Conservation (phyloP, 2,329 filamentous ascomycete species). For the Chaetomiaceae sp. region DNA sequence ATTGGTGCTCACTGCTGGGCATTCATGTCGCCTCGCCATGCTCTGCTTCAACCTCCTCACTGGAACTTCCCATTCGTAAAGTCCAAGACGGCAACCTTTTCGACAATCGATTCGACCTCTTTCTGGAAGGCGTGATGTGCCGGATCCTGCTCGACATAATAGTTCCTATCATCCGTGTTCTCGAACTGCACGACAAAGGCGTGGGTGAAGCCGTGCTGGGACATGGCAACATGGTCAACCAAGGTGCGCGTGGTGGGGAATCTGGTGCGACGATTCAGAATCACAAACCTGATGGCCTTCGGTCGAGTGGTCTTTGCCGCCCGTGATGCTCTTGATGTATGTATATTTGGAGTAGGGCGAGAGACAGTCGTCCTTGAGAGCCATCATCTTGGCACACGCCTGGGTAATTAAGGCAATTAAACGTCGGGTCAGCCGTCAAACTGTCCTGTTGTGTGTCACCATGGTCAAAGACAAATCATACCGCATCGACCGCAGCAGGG, state of each 20-base stretch:
- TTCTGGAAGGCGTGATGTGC: conserved; percentile 36
- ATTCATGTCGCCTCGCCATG: too few species aligned
- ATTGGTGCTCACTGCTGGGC: too few species aligned
- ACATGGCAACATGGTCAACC: not conserved
- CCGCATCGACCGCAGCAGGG: conserved; percentile 11
- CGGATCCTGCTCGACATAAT: conserved; percentile 38
- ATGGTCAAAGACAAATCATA: not conserved
- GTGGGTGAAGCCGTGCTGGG: conserved; percentile 38
- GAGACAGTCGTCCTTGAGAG: conserved; percentile 53
- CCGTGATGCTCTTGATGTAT: conserved; percentile 55
- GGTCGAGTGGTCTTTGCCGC: conserved; percentile 57
- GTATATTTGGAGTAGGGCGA: conserved; percentile 53
- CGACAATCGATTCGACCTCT: conserved; percentile 30
- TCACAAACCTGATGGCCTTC: conserved; percentile 55
- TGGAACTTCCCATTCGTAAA: conserved; percentile 24
- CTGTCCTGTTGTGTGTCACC: too few species aligned
- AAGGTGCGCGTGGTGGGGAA: not conserved
- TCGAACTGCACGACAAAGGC: conserved; percentile 40
- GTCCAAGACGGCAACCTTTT: conserved; percentile 38
- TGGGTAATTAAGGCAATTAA: not conserved
- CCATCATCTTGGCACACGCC: conserved; percentile 42
- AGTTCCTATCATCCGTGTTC: conserved; percentile 37
- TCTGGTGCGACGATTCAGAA: too few species aligned
- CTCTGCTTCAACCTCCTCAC: not conserved
- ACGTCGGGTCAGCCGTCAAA: too few species aligned